Conservation (phyloP, 495 filamentous ascomycete species). For the Neurospora sp. region DNA sequence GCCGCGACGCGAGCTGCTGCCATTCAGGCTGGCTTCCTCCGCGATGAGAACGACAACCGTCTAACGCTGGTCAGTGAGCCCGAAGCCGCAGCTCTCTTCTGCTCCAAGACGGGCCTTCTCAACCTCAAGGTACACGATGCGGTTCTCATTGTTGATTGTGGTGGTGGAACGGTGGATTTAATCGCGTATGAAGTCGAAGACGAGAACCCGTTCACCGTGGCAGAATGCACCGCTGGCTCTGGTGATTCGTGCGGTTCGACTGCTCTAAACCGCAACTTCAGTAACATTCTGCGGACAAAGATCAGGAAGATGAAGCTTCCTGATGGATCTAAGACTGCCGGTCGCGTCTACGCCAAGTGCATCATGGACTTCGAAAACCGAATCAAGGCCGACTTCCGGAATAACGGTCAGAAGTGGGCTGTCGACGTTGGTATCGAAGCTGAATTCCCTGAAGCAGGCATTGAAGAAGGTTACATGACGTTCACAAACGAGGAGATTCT, state of each 20-base stretch:
- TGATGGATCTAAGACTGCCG: constrained; percentile 64
- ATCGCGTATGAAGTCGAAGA: constrained; percentile 72
- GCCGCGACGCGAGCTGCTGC: constrained; percentile 61
- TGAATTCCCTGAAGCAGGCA: constrained; percentile 66
- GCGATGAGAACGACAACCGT: constrained; percentile 67
- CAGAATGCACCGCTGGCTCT: constrained; percentile 65
- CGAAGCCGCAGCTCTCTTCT: constrained; percentile 64
- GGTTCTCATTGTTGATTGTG: constrained; percentile 66
- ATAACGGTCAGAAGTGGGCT: constrained; percentile 70
- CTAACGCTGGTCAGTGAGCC: constrained; percentile 63
- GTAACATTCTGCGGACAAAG: constrained; percentile 64
- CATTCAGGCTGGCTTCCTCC: constrained; percentile 64
- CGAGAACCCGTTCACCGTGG: constrained; percentile 63
- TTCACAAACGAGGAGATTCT: constrained; percentile 73
- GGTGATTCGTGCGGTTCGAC: constrained; percentile 68
- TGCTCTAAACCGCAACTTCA: constrained; percentile 65
- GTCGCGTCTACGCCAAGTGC: constrained; percentile 67
- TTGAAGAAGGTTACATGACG: constrained; percentile 74
- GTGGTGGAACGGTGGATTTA: constrained; percentile 65
- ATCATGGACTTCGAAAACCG: constrained; percentile 76
- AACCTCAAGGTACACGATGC: constrained; percentile 68
- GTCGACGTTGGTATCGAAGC: constrained; percentile 70
- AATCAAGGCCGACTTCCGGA: constrained; percentile 73
- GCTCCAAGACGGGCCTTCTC: constrained; percentile 61
- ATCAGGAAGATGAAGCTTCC: constrained; percentile 72